phyloP scores from a whole-genome alignment of 2,329 filamentous ascomycete species.

The Ceratocystis alfenasii region DNA sequence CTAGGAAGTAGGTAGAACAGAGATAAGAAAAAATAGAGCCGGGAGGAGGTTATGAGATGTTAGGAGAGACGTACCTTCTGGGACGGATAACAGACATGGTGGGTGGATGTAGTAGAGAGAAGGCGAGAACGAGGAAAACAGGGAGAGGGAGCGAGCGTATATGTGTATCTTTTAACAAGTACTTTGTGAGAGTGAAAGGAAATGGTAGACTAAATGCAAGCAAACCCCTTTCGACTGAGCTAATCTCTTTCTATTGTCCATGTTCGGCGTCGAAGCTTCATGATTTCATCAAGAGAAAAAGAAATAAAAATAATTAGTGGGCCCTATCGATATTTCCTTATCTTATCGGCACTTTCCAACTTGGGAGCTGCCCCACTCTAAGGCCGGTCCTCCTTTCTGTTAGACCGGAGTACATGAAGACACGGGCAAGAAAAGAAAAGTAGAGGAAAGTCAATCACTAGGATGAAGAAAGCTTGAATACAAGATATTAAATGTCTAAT shows the following conservation, averaged over 20 bases:
- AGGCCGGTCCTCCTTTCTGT: background rate
- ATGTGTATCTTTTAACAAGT: background rate
- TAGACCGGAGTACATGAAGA: background rate
- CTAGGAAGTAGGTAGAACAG: background rate
- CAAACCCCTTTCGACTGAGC: too few relatives aligned
- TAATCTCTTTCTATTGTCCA: background rate
- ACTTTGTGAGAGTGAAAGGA: background rate
- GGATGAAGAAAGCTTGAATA: background rate
- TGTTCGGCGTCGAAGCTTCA: background rate
- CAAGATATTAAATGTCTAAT: background rate
- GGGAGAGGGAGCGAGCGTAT: too few relatives aligned
- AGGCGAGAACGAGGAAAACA: background rate
- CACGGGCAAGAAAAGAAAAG: too few relatives aligned
- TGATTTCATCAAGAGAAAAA: background rate
- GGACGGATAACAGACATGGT: constrained; percentile 21
- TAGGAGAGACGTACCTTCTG: constrained; percentile 16
- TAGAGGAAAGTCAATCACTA: too few relatives aligned
- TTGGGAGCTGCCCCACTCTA: background rate
- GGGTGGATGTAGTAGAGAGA: background rate
- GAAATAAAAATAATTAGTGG: constrained; percentile 8
- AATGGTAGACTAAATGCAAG: background rate
- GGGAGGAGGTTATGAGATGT: background rate
- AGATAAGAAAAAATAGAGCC: background rate
- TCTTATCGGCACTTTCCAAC: background rate
- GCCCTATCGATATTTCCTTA: background rate